Percentiles rank a stretch among this genome's conserved stretches.
phyloP scores from a whole-genome alignment of 768 basidiomycete species.

The Pleurotus platypus region DNA sequence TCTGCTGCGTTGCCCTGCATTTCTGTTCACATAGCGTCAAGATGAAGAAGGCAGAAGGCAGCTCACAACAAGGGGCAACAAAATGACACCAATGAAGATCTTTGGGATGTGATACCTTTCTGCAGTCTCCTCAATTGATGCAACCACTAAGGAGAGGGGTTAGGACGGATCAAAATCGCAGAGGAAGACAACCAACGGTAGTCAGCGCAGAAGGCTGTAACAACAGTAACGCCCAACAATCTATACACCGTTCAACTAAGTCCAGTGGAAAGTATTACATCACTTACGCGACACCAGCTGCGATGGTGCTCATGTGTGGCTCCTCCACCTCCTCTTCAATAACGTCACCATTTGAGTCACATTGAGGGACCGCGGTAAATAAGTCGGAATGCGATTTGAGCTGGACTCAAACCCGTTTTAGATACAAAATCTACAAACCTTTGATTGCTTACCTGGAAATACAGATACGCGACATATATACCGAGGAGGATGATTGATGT shows the following conservation, averaged over 20 bases:
- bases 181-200: constrained; percentile 52
- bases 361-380: constrained; percentile 31
- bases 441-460: constrained; percentile 55
- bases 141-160: constrained; percentile 61
- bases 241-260: constrained; percentile 24
- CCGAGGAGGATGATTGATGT: constrained; percentile 72
- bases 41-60: background rate
- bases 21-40: too few species aligned
- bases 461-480: constrained; percentile 72
- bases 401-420: constrained; percentile 26
- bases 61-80: constrained; percentile 83
- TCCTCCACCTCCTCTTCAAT: constrained; percentile 35
- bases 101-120: constrained; percentile 77
- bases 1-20: constrained; percentile 77
- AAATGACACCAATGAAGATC: constrained; percentile 80
- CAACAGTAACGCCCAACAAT: constrained; percentile 68
- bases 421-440: too few species aligned
- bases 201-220: constrained; percentile 89
- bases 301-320: constrained; percentile 64
- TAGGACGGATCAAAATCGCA: background rate
- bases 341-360: background rate
- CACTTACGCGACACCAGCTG: constrained; percentile 58
- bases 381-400: constrained; percentile 69
- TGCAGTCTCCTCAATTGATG: constrained; percentile 90
- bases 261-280: constrained; percentile 2